phyloP scores from a whole-genome alignment of 1,284 basidiomycete species.

The Hortiboletus rubellus region DNA sequence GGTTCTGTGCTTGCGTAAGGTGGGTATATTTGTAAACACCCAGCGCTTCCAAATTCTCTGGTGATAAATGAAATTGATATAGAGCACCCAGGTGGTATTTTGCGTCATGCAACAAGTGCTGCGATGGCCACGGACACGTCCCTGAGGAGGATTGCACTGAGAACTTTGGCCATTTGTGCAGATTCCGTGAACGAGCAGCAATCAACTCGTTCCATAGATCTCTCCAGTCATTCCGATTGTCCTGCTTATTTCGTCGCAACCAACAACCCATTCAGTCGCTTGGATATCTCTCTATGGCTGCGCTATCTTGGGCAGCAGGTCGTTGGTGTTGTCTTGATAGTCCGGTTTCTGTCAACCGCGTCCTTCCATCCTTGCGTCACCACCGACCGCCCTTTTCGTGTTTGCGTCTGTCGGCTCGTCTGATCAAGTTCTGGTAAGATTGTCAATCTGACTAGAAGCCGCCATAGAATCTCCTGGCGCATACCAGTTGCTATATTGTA shows the following conservation, averaged over 20 bases:
- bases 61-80: conserved; percentile 33
- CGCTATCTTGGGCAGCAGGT: neutral
- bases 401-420: neutral
- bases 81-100: conserved; percentile 13
- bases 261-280: neutral
- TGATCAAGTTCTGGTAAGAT: conserved; percentile 14
- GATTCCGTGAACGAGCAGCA: conserved; percentile 18
- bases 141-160: conserved; percentile 28
- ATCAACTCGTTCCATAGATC: conserved; percentile 11
- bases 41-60: conserved; percentile 17
- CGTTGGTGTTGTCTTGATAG: conserved; percentile 6
- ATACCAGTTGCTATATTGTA: conserved; percentile 15
- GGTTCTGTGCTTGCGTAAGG: conserved; percentile 23
- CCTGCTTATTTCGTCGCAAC: neutral
- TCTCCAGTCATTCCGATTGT: neutral
- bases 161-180: conserved; percentile 18
- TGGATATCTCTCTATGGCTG: neutral
- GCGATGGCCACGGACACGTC: conserved; percentile 27
- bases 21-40: conserved; percentile 27
- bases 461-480: conserved; percentile 9
- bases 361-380: conserved; percentile 9
- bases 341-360: conserved; percentile 17
- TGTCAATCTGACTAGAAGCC: conserved; percentile 8
- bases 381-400: conserved; percentile 13
- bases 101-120: conserved; percentile 17